Base-by-base conservation (phyloP, 2,329 filamentous ascomycete genomes). In the Bisporella sp. region DNA sequence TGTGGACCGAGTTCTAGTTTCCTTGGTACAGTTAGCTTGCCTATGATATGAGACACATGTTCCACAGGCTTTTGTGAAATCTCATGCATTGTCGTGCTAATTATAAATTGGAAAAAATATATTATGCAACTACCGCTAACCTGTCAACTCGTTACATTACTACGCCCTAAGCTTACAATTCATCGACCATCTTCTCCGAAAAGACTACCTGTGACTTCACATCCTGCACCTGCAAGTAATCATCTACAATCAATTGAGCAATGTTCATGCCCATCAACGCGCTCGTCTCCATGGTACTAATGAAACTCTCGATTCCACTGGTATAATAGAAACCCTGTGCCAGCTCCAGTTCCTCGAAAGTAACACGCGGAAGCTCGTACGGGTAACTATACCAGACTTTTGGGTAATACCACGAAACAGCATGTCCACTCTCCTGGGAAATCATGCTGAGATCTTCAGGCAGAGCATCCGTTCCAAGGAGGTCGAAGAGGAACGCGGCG, bases 261-360 rank as follows among this genome's bases (percentile, higher is more conserved):
- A 93, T 83, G 63, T 93, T 93, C 77, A 79, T 89, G 1, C 93
- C 93, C 82, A 93, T 93, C 58, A 97, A 69, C 1, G 89, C 87
- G 66, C 84, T 96, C 5, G 93, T 96, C 73, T 99, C 93, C 93
- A 99, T 97, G 0, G 90, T 96, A 7, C 87, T 93, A 59, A 97
- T 95, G 66, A 99, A 96, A 59, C 85, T 85, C 70, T 97, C 92
- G 41, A 97, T 95, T 2, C 81, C 82, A 8, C 80, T 82, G 0
- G 82, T 85, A 64, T 86, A 86, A 68, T 82, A 93, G 11, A 92
- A 62, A 0, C 81, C 79, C 5, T 77, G 68, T 5, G 80, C 82
- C 3, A 96, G 65, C 55, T 84, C 72, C 3, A 85, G 79, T 54
- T 93, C 85, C 59, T 96, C 89, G 66, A 97, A 99, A 0, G 87